Base-by-base conservation (phyloP, 768 basidiomycete species). In the Amanita phalloides region DNA sequence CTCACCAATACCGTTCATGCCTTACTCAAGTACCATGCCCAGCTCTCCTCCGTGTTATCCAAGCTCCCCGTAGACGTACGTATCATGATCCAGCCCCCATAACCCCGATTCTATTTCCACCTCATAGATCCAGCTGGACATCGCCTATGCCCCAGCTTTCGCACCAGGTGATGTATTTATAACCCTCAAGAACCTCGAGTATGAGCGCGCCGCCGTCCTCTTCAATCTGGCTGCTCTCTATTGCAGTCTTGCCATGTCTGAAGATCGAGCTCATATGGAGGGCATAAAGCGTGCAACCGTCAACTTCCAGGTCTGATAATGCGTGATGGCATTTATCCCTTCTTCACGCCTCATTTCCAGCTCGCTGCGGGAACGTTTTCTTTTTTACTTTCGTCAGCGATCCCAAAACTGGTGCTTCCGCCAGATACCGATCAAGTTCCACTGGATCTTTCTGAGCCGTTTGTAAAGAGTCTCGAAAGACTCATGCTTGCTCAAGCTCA, bases 401-500 rank as follows among this genome's bases (percentile, higher is more conserved):
- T 84, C 11, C 81, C 81, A 4, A 75, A 73, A 55, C 66, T 88
- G 6, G 55, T 58, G 1, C 67, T 74, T 20, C 63, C 76, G 0
- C 66, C 71, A 6, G 72, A 76, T 17, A 70, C 71, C 39, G 79
- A 82, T 35, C 72, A 79, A n/a, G 60, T 64, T 1, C 80, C 84
- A 0, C 57, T 72, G 13, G 95, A 97, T 62, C 73, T 96, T 25
- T 76, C 83, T 0, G 66, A 69, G 23, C 61, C 77, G 0, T 83
- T 86, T 57, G 60, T 89, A 21, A 72, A 70, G 44, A 73, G 79
- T 25, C 61, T 96, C 39, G 81, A 89, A 61, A 77, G 67, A 56
- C 75, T 97, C 51, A 85, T 91, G 80, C 75, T 94, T 4, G 92
- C 92, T 0, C 91, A 97, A 65, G 94, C 93, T 1, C 95, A 98